Evolutionary conservation across 2,329 filamentous ascomycete genomes (phyloP).

Genomic region (Nigrograna mackinnonii): DNA sequence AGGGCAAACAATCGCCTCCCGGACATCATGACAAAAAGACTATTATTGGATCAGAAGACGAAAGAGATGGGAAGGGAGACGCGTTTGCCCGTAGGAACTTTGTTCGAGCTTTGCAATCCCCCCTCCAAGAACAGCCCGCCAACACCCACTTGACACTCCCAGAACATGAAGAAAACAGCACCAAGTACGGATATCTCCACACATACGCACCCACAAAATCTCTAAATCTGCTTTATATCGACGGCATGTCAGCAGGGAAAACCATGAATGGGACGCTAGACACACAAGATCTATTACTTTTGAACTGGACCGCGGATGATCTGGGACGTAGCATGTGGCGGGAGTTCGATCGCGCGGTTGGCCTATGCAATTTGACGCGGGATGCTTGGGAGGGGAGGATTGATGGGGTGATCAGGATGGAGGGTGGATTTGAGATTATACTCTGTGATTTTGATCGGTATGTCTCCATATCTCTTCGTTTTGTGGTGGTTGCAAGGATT

Average conservation of each 20-base stretch:
- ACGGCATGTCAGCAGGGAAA: conserved; percentile 72
- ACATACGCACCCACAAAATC: conserved; percentile 64
- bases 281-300: conserved; percentile 65
- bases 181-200: conserved; percentile 62
- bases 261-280: conserved; percentile 68
- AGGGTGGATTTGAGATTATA: conserved; percentile 72
- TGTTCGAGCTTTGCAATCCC: neutral
- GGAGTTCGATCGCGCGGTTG: conserved; percentile 55
- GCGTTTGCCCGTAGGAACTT: neutral
- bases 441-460: conserved; percentile 62
- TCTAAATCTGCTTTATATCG: conserved; percentile 67
- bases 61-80: neutral
- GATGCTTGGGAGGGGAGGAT: conserved; percentile 55
- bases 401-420: conserved; percentile 70
- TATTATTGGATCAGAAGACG: too few species aligned
- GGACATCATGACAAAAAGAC: neutral
- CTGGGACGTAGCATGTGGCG: conserved; percentile 42
- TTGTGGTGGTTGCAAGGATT: neutral
- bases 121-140: conserved; percentile 10
- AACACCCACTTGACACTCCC: conserved; percentile 1
- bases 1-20: neutral
- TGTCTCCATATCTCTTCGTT: conserved; percentile 4
- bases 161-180: too few species aligned
- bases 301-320: conserved; percentile 36
- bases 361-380: conserved; percentile 59